These are phyloP conservation scores for Plasmopara muralis DNA, from an alignment of 352 stramenopile species.

Conservation along the genomic window DNA sequence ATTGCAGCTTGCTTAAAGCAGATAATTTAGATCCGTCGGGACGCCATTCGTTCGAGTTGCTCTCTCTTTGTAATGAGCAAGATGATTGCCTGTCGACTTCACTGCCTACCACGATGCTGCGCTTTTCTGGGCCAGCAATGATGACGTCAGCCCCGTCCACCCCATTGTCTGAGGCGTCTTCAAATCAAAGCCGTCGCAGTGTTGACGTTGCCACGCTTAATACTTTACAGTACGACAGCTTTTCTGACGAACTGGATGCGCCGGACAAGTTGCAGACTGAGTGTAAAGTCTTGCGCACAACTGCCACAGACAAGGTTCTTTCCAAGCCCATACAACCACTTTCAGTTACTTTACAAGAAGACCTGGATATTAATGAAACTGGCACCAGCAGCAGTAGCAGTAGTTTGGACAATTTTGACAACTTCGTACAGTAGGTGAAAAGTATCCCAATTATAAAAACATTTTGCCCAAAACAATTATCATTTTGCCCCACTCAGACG, in stretches of 20 bases:
- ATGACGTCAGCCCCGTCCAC: background rate
- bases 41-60: too few species aligned
- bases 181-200: constrained; percentile 8
- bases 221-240: constrained; percentile 13
- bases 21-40: too few species aligned
- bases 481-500: constrained; percentile 7
- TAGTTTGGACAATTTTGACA: constrained; percentile 23
- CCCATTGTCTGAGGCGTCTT: background rate
- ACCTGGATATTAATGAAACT: constrained; percentile 3
- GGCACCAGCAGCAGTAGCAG: constrained; percentile 21
- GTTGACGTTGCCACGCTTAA: constrained; percentile 1
- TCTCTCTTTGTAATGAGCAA: too few species aligned
- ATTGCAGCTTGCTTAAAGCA: too few species aligned
- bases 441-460: too few species aligned
- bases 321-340: background rate
- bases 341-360: constrained; percentile 1
- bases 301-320: constrained; percentile 1
- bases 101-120: too few species aligned
- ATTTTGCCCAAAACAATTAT: background rate
- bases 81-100: too few species aligned
- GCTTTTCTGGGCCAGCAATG: too few species aligned
- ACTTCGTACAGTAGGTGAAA: background rate
- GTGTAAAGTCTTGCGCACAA: constrained; percentile 5
- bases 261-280: constrained; percentile 10
- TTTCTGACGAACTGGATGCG: constrained; percentile 17